Evolutionary conservation across 2,329 filamentous ascomycete species (phyloP).

Genomic region (Fusarium sp.): DNA sequence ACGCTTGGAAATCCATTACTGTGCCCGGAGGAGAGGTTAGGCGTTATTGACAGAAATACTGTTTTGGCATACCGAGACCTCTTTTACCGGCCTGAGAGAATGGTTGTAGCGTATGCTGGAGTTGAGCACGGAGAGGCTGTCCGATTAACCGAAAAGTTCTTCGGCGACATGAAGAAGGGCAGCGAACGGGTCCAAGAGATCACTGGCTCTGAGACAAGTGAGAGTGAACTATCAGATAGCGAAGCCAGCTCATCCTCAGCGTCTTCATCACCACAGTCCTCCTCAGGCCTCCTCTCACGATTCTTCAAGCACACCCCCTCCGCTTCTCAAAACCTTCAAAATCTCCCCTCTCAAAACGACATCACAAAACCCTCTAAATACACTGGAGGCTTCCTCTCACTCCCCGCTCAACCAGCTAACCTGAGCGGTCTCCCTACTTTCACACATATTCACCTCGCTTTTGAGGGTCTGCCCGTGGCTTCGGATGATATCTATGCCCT

Average conservation of each 20-base stretch:
- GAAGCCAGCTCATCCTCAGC: slow-evolving; percentile 49
- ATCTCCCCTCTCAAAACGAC: slow-evolving; percentile 62
- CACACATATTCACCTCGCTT: slow-evolving; percentile 94
- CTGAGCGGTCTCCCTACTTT: slow-evolving; percentile 78
- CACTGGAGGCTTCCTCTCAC: slow-evolving; percentile 90
- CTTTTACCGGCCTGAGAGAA: slow-evolving; percentile 90
- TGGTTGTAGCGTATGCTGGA: slow-evolving; percentile 95
- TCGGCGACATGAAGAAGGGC: slow-evolving; percentile 81
- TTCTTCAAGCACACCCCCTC: slow-evolving; percentile 85
- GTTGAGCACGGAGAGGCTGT: slow-evolving; percentile 86
- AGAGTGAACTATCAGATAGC: slow-evolving; percentile 51
- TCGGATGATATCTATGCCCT: slow-evolving; percentile 96
- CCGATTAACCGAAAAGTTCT: slow-evolving; percentile 81
- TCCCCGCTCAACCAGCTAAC: slow-evolving; percentile 82
- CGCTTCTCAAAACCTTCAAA: slow-evolving; percentile 66
- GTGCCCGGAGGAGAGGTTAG: slow-evolving; percentile 86
- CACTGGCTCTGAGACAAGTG: slow-evolving; percentile 68
- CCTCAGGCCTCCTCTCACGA: slow-evolving; percentile 78
- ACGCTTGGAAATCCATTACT: slow-evolving; percentile 93
- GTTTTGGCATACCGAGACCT: slow-evolving; percentile 82
- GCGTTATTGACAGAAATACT: slow-evolving; percentile 76
- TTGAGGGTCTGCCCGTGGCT: slow-evolving; percentile 91
- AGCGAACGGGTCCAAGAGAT: slow-evolving; percentile 61
- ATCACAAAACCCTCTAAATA: slow-evolving; percentile 79
- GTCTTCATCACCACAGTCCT: slow-evolving; percentile 56